These are phyloP conservation scores for Gracilaria caudata DNA, from an alignment of 23 red algal species.

Conservation along the genomic window DNA sequence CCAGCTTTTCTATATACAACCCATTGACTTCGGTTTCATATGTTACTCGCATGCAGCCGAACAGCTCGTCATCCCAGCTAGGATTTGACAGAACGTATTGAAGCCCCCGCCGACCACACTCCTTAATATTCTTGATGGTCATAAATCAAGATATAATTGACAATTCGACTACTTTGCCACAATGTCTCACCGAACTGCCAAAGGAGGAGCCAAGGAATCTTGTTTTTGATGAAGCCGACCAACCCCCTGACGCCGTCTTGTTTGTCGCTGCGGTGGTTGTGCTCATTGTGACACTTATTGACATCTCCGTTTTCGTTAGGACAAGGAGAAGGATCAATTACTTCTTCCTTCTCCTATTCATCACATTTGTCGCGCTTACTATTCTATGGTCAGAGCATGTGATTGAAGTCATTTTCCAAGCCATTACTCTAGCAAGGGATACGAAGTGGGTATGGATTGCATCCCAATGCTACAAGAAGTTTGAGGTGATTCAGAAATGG, in stretches of 20 bases:
- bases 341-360: slow-evolving; percentile 15
- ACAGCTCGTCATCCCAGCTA: not conserved
- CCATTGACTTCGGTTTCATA: not conserved
- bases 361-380: slow-evolving; percentile 8
- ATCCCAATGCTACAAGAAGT: slow-evolving; percentile 18
- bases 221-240: not conserved
- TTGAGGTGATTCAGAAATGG: slow-evolving; percentile 14
- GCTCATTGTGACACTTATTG: slow-evolving; percentile 16
- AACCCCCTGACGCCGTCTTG: not conserved
- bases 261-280: slow-evolving; percentile 13
- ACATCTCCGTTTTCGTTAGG: slow-evolving; percentile 6
- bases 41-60: not conserved
- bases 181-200: slow-evolving; percentile 21
- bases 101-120: not conserved
- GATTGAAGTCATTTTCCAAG: slow-evolving; percentile 8
- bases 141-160: slow-evolving; percentile 1
- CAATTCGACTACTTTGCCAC: slow-evolving; percentile 3
- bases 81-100: not conserved
- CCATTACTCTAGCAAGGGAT: not conserved
- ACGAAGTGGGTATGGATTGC: slow-evolving; percentile 23
- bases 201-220: slow-evolving; percentile 18
- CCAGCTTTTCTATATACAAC: not conserved
- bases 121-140: not conserved
- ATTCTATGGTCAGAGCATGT: slow-evolving; percentile 17
- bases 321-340: slow-evolving; percentile 12